Evolutionary conservation across 805 yeast species (phyloP), one percentile per base, ranked within the genome.

Genomic region (Dipodascopsis uninucleata): DNA sequence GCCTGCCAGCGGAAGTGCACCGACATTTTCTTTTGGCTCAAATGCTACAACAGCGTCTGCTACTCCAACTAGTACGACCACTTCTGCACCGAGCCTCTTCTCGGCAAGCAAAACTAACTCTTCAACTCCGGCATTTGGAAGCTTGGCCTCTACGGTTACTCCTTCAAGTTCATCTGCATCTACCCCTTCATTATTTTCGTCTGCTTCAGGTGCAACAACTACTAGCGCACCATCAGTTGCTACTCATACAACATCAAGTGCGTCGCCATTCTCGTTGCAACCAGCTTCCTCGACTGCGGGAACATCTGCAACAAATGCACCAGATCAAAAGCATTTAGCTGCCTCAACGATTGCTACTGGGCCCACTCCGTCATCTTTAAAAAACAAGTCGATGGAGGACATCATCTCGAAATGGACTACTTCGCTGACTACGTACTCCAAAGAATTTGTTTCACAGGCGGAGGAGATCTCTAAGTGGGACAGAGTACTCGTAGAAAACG

Each of bases 321-420:
- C 47, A 10, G 24, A 23, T 16, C 41, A 12, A 14, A 35, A 24
- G 31, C 34, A 50, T 7, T 28, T 14, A 12, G 20, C 20, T 6
- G 26, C 21, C 17, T 23, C 25, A 22, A 5, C 43, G 14, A 32
- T 39, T 14, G 40, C 50, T 4, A 26, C 57, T 1, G 49, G 31
- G 3, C 42, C 58, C 45, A 58, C 36, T 41, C 61, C 68, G 12
- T 61, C 62, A 17, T 64, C 95, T 3, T 74, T 93, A 28, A 88
- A 85, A 58, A 93, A 93, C 66, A 87, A 87, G 63, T 87, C 96
- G 1, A 70, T 93, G 60, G 97, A 93, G 59, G 97, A 93, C 62
- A 74, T 93, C 55, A 84, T 93, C 33, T 77, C 88, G 10, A 88
- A 84, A 65, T 93, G 98, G 98, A 84, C 97, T 0, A 78, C 79